Evolutionary conservation across 2,329 filamentous ascomycete species (phyloP).

Genomic region (Plectosphaerella sp.): DNA sequence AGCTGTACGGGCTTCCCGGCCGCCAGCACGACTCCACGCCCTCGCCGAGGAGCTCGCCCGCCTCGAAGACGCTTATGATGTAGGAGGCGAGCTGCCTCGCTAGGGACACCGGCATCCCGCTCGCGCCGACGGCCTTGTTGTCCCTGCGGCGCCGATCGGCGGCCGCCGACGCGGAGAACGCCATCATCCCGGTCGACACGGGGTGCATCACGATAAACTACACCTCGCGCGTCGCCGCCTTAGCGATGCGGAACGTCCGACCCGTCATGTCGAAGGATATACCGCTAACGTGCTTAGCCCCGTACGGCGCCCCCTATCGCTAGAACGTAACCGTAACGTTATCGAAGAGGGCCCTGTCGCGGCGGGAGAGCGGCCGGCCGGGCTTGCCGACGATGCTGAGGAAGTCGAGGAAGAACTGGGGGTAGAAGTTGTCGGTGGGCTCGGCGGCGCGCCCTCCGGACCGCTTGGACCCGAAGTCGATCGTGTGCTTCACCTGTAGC

Average conservation of each 20-base stretch:
- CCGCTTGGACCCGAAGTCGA: too few species aligned
- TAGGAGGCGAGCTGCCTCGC: slow-evolving; percentile 1
- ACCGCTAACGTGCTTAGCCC: not conserved
- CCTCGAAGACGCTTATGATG: slow-evolving; percentile 1
- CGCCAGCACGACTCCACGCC: slow-evolving; percentile 2
- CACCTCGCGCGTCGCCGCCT: slow-evolving; percentile 1
- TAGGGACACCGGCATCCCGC: not conserved
- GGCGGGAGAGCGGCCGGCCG: too few species aligned
- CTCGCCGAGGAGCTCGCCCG: not conserved
- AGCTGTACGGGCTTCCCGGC: not conserved
- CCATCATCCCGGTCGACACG: too few species aligned
- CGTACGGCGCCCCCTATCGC: not conserved
- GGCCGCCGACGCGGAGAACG: too few species aligned
- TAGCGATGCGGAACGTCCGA: slow-evolving; percentile 1
- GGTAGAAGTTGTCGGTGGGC: too few species aligned
- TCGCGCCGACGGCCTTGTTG: too few species aligned
- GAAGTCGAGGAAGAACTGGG: too few species aligned
- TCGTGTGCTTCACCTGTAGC: too few species aligned
- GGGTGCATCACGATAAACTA: slow-evolving; percentile 6
- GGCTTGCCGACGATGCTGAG: too few species aligned
- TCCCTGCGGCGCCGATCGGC: too few species aligned
- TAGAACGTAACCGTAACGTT: not conserved
- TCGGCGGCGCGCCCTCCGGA: too few species aligned
- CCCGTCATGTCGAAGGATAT: slow-evolving; percentile 2
- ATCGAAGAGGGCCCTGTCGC: too few species aligned